Base-by-base conservation (phyloP, 441 rosid genomes). In the Pelargonium fulgidum region DNA sequence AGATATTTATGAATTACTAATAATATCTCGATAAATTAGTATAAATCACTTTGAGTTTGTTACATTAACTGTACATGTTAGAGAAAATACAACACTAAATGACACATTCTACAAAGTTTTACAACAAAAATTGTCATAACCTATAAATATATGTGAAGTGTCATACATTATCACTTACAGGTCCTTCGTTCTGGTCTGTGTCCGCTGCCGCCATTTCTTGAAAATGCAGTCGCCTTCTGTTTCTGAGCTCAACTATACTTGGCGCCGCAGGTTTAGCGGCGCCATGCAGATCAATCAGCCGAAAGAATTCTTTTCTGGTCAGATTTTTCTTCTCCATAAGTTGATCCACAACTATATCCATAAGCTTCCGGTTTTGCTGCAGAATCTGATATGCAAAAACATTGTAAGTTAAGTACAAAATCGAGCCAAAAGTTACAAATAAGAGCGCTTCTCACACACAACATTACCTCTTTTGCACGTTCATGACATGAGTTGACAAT, bases 401-500 rank as follows among this genome's bases (percentile, higher is more conserved):
- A 47, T 19, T 41, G 48, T 64, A 33, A 33, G 39, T 33, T 33
- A 3, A 33, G 39, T 33, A 3, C 39, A 33, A 33, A 33, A 33
- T 33, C 39, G 39, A 33, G 39, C 39, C 5, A 19, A 50, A 20
- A 70, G 42, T 68, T 67, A 48, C 64, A 39, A 22, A 33, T 7
- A 17, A 7, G 33, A 72, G 58, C n/a, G 12, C 5, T 62, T 41
- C 70, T 52, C 54, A 44, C 62, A 20, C 9, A 8, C 7, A 14
- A 19, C 41, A 13, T 59, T 82, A 90, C 96, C 97, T 86, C 91
- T 84, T 89, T 92, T 62, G 96, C 92, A 45, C 89, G 83, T 67
- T 83, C 87, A 44, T 90, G 90, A 76, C 98, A 86, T 74, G 62
- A 52, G 77, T 88, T 85, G 73, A 87, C 10, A 68, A 92, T 85